Base-by-base conservation (phyloP, 495 filamentous ascomycete genomes). In the Daldinia grandis region DNA sequence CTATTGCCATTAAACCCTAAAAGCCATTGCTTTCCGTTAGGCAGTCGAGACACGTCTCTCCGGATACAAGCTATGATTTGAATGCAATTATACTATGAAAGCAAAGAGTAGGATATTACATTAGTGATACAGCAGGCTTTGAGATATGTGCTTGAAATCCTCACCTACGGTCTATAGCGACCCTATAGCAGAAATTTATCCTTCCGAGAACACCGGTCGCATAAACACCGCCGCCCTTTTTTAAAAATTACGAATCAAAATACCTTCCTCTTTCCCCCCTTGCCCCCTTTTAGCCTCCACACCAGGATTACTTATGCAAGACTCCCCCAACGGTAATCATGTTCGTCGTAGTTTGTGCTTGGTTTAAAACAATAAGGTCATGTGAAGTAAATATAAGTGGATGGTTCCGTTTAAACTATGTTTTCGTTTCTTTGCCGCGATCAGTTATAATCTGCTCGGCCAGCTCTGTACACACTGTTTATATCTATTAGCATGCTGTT, bases 381-480 rank as follows among this genome's bases (percentile, higher is more conserved):
- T 21, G 1, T 24, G 3, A 35, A 12, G 12, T 21, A 47, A 47
- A 19, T 47, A 47, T 3, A 24, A 37, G n/a, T 28, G n/a, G 8
- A 56, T 53, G 12, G 4, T n/a, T 47, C 24, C 19, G 42, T 47
- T 47, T 12, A 53, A 35, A 30, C 17, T 15, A 8, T 25, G 6
- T 38, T 33, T 47, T 4, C 5, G 9, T 30, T 24, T 56, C 38
- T 3, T 12, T 33, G 51, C 30, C 19, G 71, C 54, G 68, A 15
- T 68, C 68, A 3, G 38, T 27, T 7, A 74, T 38, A 8, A 70
- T 69, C 50, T 76, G 65, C 17, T 70, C 63, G 10, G 74, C 66
- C 0, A 72, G 9, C 10, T 71, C 74, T 24, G 40, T 8, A 15
- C 69, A 75, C 58, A 76, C 74, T 76, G 14, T 50, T n/a, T 5